These are phyloP conservation scores for Phytophthora boehmeriae DNA, from an alignment of 352 stramenopile species.

Conservation along the genomic window DNA sequence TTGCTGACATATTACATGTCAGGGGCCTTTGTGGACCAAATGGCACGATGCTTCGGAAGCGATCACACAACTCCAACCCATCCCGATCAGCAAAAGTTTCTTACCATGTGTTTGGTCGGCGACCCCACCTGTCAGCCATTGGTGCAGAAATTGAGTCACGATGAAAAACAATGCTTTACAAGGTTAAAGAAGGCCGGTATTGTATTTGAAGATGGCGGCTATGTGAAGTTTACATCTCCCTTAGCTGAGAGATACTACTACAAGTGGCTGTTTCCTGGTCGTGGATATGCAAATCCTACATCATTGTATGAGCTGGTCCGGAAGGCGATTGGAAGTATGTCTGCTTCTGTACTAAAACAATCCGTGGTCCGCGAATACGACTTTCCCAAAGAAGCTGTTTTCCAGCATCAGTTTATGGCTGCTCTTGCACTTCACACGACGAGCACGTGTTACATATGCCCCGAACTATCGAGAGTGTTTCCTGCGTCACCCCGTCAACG, in stretches of 20 bases:
- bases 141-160: background rate
- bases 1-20: constrained; percentile 8
- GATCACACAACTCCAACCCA: background rate
- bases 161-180: background rate
- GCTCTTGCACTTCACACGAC: constrained; percentile 3
- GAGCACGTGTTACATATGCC: constrained; percentile 12
- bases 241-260: constrained; percentile 18
- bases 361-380: background rate
- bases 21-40: background rate
- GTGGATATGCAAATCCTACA: constrained; percentile 11
- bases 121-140: background rate
- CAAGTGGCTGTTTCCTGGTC: constrained; percentile 24
- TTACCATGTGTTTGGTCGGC: background rate
- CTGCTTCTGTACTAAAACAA: constrained; percentile 10
- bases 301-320: constrained; percentile 20
- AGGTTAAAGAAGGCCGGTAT: constrained; percentile 8
- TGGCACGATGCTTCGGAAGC: constrained; percentile 9
- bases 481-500: background rate
- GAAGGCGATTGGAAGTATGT: constrained; percentile 20
- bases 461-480: constrained; percentile 14
- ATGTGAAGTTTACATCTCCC: constrained; percentile 18
- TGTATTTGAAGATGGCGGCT: constrained; percentile 1
- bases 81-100: background rate
- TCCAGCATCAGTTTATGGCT: constrained; percentile 27
- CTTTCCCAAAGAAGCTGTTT: constrained; percentile 23